Evolutionary conservation across 345 rosid genomes (phyloP).

Genomic region (Combretum micranthum): DNA sequence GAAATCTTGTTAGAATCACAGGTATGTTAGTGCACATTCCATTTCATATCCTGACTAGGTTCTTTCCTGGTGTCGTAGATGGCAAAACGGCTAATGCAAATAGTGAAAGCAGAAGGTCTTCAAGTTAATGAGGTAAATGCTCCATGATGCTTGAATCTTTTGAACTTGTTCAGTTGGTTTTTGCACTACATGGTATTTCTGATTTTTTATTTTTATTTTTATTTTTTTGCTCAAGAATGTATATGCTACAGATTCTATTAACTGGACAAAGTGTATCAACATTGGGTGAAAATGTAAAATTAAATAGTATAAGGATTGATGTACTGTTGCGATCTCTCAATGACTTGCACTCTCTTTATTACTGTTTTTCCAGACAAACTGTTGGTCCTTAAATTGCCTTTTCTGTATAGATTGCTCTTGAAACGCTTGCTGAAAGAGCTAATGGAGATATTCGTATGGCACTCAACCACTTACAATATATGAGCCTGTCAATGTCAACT

Average conservation of each 20-base stretch:
- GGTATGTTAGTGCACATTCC: too few relatives aligned
- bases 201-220: too few relatives aligned
- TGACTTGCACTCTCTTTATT: too few relatives aligned
- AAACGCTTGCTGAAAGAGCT: slow-evolving; percentile 92
- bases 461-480: slow-evolving; percentile 83
- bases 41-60: too few relatives aligned
- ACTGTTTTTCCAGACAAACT: too few relatives aligned
- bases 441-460: slow-evolving; percentile 99
- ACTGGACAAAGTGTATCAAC: background rate
- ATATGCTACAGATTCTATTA: background rate
- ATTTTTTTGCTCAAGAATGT: too few relatives aligned
- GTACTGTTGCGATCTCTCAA: background rate
- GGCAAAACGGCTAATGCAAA: slow-evolving; percentile 87
- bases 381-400: background rate
- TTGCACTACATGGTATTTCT: background rate
- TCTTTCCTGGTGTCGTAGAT: slow-evolving; percentile 44
- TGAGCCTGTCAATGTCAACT: slow-evolving; percentile 81
- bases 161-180: background rate
- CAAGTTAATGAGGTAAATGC: slow-evolving; percentile 44
- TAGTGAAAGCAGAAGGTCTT: slow-evolving; percentile 81
- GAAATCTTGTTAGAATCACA: too few relatives aligned
- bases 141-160: background rate
- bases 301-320: background rate
- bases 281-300: background rate
- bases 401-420: slow-evolving; percentile 65